Percentiles rank a stretch among this genome's conserved stretches.
phyloP scores from a whole-genome alignment of 768 basidiomycete species.

The Auricularia sp. region DNA sequence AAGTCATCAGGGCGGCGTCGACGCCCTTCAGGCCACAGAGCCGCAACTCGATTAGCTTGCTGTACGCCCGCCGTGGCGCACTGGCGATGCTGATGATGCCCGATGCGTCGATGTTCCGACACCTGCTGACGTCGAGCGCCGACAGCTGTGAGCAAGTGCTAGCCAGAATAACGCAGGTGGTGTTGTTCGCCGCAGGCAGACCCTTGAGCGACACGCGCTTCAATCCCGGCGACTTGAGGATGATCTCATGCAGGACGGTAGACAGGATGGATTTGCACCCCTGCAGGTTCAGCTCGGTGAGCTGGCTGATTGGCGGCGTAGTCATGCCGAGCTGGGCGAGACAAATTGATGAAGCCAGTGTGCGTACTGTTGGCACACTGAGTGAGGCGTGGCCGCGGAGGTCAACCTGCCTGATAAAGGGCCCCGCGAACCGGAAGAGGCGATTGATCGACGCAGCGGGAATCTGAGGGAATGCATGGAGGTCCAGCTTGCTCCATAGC shows the following conservation, averaged over 20 bases:
- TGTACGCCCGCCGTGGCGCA: constrained; percentile 13
- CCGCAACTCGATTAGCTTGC: constrained; percentile 46
- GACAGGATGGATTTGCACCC: constrained; percentile 62
- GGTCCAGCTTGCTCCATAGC: constrained; percentile 63
- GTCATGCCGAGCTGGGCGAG: constrained; percentile 1
- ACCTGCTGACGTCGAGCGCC: constrained; percentile 61
- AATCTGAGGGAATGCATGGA: constrained; percentile 50
- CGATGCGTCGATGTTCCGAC: constrained; percentile 43
- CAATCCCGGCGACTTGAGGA: constrained; percentile 53
- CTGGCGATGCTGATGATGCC: constrained; percentile 30
- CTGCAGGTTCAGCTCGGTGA: constrained; percentile 59
- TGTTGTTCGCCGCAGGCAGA: constrained; percentile 56
- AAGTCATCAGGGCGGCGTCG: constrained; percentile 49
- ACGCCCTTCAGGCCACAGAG: constrained; percentile 57
- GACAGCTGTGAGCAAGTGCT: constrained; percentile 45
- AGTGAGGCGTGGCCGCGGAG: constrained; percentile 51
- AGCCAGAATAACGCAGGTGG: constrained; percentile 60
- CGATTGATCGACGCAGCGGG: constrained; percentile 36
- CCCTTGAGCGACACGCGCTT: constrained; percentile 55
- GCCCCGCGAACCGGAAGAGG: constrained; percentile 45
- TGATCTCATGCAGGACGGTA: constrained; percentile 56
- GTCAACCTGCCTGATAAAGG: constrained; percentile 55
- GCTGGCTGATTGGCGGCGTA: constrained; percentile 35
- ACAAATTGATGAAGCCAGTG: constrained; percentile 28
- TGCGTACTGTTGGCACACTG: constrained; percentile 36